Conservation (phyloP, 768 basidiomycete species). For the Candolleomyces eurysporus region DNA sequence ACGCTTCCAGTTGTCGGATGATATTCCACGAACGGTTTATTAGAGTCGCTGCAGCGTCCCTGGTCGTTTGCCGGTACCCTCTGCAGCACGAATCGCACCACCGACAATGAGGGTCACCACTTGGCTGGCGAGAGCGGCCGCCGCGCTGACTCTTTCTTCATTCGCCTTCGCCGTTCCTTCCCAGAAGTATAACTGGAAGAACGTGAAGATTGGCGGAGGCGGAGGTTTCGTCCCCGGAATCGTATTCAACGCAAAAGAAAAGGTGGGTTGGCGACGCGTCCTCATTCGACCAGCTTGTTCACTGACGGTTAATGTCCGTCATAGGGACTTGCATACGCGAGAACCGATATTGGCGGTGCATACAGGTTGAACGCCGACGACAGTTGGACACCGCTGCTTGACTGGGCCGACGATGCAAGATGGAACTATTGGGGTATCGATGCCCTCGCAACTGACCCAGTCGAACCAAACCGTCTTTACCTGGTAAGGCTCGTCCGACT, state of each 20-base stretch:
- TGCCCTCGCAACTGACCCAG: constrained; percentile 62
- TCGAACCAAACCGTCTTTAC: constrained; percentile 53
- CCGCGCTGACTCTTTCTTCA: neutral
- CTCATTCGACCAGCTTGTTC: neutral
- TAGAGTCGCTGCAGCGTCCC: neutral
- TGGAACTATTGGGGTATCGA: constrained; percentile 66
- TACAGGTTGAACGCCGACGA: constrained; percentile 62
- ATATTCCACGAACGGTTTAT: neutral
- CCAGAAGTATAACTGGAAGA: constrained; percentile 59
- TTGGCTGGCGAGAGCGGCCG: neutral
- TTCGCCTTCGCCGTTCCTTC: constrained; percentile 29
- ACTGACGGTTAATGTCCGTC: neutral
- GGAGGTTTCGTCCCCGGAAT: constrained; percentile 56
- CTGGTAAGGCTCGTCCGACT: constrained; percentile 27
- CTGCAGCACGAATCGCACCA: neutral
- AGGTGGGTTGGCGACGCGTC: constrained; percentile 20
- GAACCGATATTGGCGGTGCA: constrained; percentile 66
- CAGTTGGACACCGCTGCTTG: constrained; percentile 61
- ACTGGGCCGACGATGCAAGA: constrained; percentile 44
- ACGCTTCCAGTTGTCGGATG: neutral
- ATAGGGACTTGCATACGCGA: constrained; percentile 60
- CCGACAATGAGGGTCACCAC: neutral
- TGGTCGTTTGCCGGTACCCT: no score
- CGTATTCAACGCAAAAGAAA: constrained; percentile 58
- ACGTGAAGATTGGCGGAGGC: constrained; percentile 53